Base-by-base conservation (phyloP, 192 early-diverging fungal genomes). In the Mycoemilia scoparia region DNA sequence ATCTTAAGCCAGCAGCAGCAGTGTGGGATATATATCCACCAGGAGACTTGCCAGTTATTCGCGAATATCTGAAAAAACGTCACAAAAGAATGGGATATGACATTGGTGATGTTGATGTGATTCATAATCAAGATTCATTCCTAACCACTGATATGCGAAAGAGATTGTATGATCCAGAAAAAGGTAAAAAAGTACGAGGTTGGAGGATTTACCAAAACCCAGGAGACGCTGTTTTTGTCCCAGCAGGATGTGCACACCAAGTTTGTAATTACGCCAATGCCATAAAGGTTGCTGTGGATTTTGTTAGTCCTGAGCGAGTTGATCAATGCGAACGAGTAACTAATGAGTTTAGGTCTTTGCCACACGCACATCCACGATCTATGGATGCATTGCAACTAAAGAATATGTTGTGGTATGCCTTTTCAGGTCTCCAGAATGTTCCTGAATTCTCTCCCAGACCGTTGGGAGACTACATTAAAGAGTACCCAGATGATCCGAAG, bases 211-310 rank as follows among this genome's bases (percentile, higher is more conserved):
- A 60, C 35, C 77, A 85, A 49, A 64, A 67, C 25, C 61, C 69
- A 1, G 79, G 79, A 7, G 82, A 85, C 47, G 69, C 73, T 0
- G 69, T 85, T 2, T 82, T 76, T 59, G 62, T 85, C 1, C 79
- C 82, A 0, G 82, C 77, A 7, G 82, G 82, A 4, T 75, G 64
- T 20, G 73, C 76, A 0, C 75, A 79, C 21, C 79, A 82, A 50
- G 79, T 82, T 10, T 62, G 65, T 39, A 82, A 79, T 44, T 66
- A 71, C 28, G 43, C 64, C 5, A 65, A 53, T 21, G 68, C 70
- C 5, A 64, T 82, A 28, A 82, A 82, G 49, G 46, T 68, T 2
- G 79, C 79, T 13, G 62, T 73, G 48, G 79, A 79, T 40, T 82
- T 77, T 54, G 58, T 82, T 9, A 70, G 66, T 25, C 69, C 70